phyloP scores from a whole-genome alignment of 106 monocot genomes.

The Dactylorhiza incarnata region DNA sequence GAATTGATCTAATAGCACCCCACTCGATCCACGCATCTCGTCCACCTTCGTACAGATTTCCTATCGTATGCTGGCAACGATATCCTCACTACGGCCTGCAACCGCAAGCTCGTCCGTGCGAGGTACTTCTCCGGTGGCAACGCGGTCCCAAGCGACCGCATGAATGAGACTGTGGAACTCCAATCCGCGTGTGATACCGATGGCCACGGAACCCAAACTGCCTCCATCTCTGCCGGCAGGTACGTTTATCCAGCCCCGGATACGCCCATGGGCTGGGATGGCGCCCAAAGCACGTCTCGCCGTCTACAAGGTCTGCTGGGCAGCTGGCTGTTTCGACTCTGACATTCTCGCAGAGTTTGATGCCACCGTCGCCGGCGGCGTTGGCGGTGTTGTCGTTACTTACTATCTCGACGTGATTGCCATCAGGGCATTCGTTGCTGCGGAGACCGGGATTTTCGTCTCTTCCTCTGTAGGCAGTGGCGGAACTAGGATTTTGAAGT shows the following conservation, averaged over 20 bases:
- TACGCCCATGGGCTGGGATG: constrained; percentile 83
- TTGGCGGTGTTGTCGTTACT: constrained; percentile 76
- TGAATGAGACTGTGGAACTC: constrained; percentile 57
- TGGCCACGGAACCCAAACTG: constrained; percentile 90
- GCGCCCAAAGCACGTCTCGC: too few species aligned
- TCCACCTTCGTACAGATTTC: too few species aligned
- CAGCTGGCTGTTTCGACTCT: constrained; percentile 72
- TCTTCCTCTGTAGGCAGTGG: constrained; percentile 85
- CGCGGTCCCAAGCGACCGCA: constrained; percentile 62
- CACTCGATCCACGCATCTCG: too few species aligned
- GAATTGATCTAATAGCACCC: too few species aligned
- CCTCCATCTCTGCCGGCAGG: constrained; percentile 79
- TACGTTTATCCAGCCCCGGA: constrained; percentile 69
- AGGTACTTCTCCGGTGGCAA: constrained; percentile 60
- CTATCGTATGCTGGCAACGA: constrained; percentile 25
- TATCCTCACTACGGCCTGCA: constrained; percentile 42
- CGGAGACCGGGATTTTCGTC: constrained; percentile 66
- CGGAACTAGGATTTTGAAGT: too few species aligned
- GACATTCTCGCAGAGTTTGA: constrained; percentile 91
- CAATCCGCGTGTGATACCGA: constrained; percentile 66
- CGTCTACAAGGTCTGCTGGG: constrained; percentile 89
- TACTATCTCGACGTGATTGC: constrained; percentile 84
- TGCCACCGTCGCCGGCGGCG: constrained; percentile 66
- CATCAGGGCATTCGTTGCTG: constrained; percentile 59
- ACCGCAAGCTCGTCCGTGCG: constrained; percentile 78